A percentile compares a stretch with the other conserved stretches of the same genome.
phyloP scores from a whole-genome alignment of 257 asterid genomes.

The Primulina tabacum region DNA sequence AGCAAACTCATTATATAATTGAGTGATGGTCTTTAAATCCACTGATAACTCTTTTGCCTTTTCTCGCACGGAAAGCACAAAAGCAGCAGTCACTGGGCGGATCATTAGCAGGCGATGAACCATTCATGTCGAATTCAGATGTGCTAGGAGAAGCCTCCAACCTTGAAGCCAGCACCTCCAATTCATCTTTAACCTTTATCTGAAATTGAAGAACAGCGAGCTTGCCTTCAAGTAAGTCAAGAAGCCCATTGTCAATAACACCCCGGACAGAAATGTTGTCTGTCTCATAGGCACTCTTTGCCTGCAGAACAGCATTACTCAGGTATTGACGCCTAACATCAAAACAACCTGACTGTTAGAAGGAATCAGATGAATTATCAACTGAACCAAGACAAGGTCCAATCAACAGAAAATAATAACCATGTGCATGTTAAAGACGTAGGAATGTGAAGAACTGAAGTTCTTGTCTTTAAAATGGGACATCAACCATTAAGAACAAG shows the following conservation, averaged over 20 bases:
- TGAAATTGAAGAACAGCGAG: slow-evolving; percentile 96
- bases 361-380: slow-evolving; percentile 5
- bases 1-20: slow-evolving; percentile 90
- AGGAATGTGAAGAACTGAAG: background rate
- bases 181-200: slow-evolving; percentile 79
- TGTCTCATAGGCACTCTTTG: slow-evolving; percentile 75
- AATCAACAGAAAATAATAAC: slow-evolving; percentile 16
- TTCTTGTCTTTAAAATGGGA: background rate
- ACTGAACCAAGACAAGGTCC: background rate
- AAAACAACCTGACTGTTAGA: slow-evolving; percentile 28
- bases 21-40: slow-evolving; percentile 88
- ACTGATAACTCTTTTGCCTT: slow-evolving; percentile 74
- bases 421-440: background rate
- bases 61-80: slow-evolving; percentile 38
- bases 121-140: slow-evolving; percentile 44
- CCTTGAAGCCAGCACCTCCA: slow-evolving; percentile 66
- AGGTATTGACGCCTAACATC: slow-evolving; percentile 87
- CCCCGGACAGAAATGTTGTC: slow-evolving; percentile 54
- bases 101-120: slow-evolving; percentile 35
- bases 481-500: background rate
- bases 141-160: slow-evolving; percentile 51
- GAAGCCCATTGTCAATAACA: slow-evolving; percentile 75
- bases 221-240: slow-evolving; percentile 94
- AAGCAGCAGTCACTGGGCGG: slow-evolving; percentile 29
- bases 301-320: slow-evolving; percentile 97